Conservation (phyloP, 2,329 filamentous ascomycete species). For the Paracorniculantispora psalliotae region DNA sequence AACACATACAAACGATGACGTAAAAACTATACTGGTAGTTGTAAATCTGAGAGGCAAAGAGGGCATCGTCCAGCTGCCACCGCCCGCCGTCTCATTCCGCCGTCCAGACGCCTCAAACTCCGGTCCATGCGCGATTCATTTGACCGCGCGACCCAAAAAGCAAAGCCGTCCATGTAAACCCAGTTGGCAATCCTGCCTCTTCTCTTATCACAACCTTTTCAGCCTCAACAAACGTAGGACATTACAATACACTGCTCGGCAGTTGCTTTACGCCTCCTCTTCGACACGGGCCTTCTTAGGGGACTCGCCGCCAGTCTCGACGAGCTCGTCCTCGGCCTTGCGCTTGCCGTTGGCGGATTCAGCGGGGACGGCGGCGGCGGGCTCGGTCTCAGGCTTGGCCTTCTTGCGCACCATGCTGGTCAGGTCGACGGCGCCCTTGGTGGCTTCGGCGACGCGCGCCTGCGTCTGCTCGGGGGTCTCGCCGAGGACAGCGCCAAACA, state of each 20-base stretch:
- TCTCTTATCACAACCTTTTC: not conserved
- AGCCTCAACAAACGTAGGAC: too few species aligned
- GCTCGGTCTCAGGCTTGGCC: slow-evolving; percentile 29
- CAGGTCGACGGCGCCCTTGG: slow-evolving; percentile 68
- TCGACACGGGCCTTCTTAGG: slow-evolving; percentile 53
- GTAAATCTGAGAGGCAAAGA: not conserved
- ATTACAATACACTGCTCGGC: not conserved
- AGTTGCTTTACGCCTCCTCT: slow-evolving; percentile 20
- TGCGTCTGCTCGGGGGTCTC: slow-evolving; percentile 56
- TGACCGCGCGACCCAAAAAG: not conserved
- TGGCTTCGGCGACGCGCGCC: slow-evolving; percentile 65
- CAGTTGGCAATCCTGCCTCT: not conserved
- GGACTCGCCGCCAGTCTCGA: slow-evolving; percentile 19
- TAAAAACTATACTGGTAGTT: not conserved
- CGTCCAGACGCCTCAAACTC: slow-evolving; percentile 13
- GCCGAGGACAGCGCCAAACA: slow-evolving; percentile 60
- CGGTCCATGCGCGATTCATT: not conserved
- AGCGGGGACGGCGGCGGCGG: slow-evolving; percentile 15
- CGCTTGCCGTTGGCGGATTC: slow-evolving; percentile 22
- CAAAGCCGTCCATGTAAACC: not conserved
- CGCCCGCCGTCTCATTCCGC: not conserved
- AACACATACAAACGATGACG: not conserved
- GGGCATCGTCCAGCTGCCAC: not conserved
- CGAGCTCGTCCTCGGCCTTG: slow-evolving; percentile 21
- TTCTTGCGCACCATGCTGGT: slow-evolving; percentile 69